Evolutionary conservation across 306 rosid species (phyloP).

Genomic region (Neltuma alba): DNA sequence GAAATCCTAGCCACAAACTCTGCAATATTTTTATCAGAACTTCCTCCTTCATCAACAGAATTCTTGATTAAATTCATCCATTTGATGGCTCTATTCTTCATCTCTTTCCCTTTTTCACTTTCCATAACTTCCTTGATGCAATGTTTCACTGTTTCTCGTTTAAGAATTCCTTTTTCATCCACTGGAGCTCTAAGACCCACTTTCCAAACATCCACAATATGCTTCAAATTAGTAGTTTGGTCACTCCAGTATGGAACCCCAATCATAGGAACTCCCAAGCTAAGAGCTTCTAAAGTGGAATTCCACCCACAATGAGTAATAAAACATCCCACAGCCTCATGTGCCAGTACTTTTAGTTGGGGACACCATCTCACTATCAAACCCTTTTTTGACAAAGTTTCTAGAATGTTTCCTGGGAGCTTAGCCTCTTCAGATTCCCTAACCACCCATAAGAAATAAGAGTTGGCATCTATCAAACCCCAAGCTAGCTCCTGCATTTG

Average conservation of each 20-base stretch:
- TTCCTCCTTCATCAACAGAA: background rate
- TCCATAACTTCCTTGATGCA: slow-evolving; percentile 10
- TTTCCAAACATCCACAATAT: slow-evolving; percentile 14
- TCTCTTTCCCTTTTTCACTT: background rate
- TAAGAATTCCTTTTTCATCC: background rate
- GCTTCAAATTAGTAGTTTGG: slow-evolving; percentile 2
- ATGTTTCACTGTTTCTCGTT: background rate
- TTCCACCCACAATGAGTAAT: slow-evolving; percentile 15
- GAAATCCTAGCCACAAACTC: background rate
- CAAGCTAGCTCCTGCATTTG: slow-evolving; percentile 10
- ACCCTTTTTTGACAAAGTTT: background rate
- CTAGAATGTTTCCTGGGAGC: background rate
- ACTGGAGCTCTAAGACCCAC: background rate
- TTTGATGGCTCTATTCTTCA: background rate
- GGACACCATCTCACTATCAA: slow-evolving; percentile 5
- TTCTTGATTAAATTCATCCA: background rate
- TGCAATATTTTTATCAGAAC: slow-evolving; percentile 5
- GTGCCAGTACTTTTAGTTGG: background rate
- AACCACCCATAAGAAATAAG: slow-evolving; percentile 5
- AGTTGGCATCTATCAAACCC: background rate
- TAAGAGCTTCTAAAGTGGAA: slow-evolving; percentile 5
- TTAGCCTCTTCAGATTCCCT: background rate
- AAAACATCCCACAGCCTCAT: slow-evolving; percentile 4
- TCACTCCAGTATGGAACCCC: slow-evolving; percentile 4
- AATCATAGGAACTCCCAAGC: slow-evolving; percentile 21